Conservation (phyloP, 176 grass and related monocot species). For the Musa acuminata region DNA sequence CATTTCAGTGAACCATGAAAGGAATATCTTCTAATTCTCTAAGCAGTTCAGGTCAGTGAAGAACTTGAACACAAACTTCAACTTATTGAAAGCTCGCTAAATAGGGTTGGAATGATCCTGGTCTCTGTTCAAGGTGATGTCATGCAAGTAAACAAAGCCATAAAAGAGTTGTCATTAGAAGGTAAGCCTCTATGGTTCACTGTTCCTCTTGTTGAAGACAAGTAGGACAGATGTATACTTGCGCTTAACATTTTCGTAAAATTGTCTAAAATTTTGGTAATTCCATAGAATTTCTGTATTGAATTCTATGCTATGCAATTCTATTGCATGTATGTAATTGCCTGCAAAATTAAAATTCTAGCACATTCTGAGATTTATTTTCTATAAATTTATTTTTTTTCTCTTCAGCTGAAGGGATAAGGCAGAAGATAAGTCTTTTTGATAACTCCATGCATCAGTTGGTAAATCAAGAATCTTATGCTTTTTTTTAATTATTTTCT, state of each 20-base stretch:
- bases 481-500: neutral
- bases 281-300: neutral
- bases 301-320: neutral
- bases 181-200: slow-evolving; percentile 29
- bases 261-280: neutral
- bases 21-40: slow-evolving; percentile 16
- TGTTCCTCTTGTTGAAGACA: neutral
- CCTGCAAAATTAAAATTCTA: too few relatives aligned
- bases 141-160: slow-evolving; percentile 73
- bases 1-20: too few relatives aligned
- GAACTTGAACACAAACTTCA: slow-evolving; percentile 74
- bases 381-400: neutral
- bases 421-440: slow-evolving; percentile 46
- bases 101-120: slow-evolving; percentile 62
- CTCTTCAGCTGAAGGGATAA: slow-evolving; percentile 51
- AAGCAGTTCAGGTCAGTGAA: slow-evolving; percentile 61
- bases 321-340: too few relatives aligned
- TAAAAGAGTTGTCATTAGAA: slow-evolving; percentile 85
- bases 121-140: slow-evolving; percentile 64
- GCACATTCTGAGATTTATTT: too few relatives aligned
- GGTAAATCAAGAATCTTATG: slow-evolving; percentile 30
- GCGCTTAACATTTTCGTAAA: neutral
- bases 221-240: neutral
- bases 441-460: slow-evolving; percentile 68
- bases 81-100: slow-evolving; percentile 54